These are phyloP conservation scores for Rhizopus microsporus DNA, from an alignment of 371 early-diverging fungal genomes.

Conservation along the genomic window DNA sequence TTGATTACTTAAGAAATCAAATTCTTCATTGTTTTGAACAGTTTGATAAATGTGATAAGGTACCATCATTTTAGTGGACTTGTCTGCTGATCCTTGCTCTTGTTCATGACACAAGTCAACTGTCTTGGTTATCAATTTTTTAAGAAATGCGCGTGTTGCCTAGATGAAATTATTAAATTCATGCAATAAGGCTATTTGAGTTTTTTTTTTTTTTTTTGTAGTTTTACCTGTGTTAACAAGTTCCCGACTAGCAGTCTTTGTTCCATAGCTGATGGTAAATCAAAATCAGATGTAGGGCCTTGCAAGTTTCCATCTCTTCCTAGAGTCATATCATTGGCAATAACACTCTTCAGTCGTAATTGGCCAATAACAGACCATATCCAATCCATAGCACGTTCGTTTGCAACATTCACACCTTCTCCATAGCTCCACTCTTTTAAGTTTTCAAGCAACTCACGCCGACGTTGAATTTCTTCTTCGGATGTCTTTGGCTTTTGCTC, in stretches of 20 bases:
- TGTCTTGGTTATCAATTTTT: constrained; percentile 27
- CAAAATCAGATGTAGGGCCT: constrained; percentile 26
- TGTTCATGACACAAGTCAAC: constrained; percentile 29
- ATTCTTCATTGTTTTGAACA: constrained; percentile 37
- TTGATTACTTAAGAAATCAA: constrained; percentile 58
- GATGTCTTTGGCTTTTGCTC: constrained; percentile 2
- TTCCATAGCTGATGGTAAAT: constrained; percentile 35
- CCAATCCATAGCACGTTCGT: constrained; percentile 46
- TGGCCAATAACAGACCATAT: constrained; percentile 48
- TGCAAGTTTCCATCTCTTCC: constrained; percentile 39
- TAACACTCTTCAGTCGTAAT: constrained; percentile 35
- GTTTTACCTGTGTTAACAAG: constrained; percentile 26
- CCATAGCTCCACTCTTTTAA: constrained; percentile 9
- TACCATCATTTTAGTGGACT: constrained; percentile 43
- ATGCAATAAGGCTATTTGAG: not conserved
- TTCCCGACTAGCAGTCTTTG: constrained; percentile 42
- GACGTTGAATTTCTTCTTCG: constrained; percentile 7
- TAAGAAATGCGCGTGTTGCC: constrained; percentile 35
- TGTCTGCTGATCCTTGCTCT: constrained; percentile 25
- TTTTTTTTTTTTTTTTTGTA: not conserved
- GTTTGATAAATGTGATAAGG: constrained; percentile 57
- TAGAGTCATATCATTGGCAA: constrained; percentile 42
- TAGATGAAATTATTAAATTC: not conserved
- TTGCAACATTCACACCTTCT: constrained; percentile 22
- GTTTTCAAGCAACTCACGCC: not conserved